Percentiles rank a stretch among this genome's conserved stretches.
These are phyloP conservation scores for Neocatenulostroma microsporum DNA, from an alignment of 2,329 filamentous ascomycete species.

Conservation along the genomic window DNA sequence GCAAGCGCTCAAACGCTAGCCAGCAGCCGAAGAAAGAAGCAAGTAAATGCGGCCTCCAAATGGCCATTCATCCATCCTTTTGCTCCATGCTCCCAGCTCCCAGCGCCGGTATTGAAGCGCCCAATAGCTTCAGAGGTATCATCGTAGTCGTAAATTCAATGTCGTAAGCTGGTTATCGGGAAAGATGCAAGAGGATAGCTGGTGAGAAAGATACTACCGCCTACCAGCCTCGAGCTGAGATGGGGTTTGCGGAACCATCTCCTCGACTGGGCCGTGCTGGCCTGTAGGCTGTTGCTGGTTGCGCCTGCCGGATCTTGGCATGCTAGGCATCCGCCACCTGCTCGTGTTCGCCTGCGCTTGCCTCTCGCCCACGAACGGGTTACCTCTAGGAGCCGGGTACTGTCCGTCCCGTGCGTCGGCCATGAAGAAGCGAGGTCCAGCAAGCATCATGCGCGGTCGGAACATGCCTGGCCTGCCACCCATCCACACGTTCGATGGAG, in stretches of 20 bases:
- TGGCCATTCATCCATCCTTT: no score
- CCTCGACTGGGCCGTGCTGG: constrained; percentile 16
- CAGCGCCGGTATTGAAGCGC: constrained; percentile 2
- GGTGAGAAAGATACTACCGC: constrained; percentile 4
- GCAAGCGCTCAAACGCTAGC: no score
- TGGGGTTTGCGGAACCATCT: constrained; percentile 13
- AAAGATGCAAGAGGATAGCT: not conserved
- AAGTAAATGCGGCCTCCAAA: no score
- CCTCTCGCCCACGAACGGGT: constrained; percentile 6
- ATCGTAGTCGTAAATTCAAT: not conserved
- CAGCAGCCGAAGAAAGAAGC: no score
- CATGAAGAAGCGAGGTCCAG: constrained; percentile 21
- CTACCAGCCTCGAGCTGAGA: constrained; percentile 24
- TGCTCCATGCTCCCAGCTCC: no score
- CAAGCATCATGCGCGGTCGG: constrained; percentile 22
- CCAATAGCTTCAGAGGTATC: not conserved
- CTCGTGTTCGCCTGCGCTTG: constrained; percentile 5
- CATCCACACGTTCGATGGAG: constrained; percentile 24
- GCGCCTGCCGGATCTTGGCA: constrained; percentile 22
- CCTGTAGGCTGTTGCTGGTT: constrained; percentile 1
- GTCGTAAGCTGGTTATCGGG: not conserved
- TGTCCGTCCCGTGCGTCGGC: constrained; percentile 7
- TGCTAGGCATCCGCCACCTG: constrained; percentile 18
- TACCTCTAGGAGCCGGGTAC: not conserved
- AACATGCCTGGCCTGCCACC: constrained; percentile 18